Evolutionary conservation across 495 filamentous ascomycete genomes (phyloP).

Genomic region (Thozetella sp.): DNA sequence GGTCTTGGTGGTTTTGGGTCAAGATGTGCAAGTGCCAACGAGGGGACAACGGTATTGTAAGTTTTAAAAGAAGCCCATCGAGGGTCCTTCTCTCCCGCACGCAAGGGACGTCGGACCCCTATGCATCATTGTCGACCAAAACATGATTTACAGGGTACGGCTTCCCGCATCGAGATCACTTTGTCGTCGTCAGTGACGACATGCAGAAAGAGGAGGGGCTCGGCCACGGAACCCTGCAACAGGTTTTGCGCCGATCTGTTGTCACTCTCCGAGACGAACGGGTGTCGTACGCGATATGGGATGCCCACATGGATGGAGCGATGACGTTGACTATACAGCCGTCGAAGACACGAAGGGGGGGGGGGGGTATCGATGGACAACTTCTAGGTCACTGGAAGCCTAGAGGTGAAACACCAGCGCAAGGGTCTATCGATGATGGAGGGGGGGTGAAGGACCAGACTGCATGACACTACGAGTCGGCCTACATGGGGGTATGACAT

Average conservation of each 20-base stretch:
- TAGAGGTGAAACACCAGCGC: background rate
- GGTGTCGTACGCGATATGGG: background rate
- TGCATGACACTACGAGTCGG: background rate
- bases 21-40: constrained; percentile 9
- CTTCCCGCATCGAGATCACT: background rate
- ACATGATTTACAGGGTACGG: constrained; percentile 10
- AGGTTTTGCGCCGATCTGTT: constrained; percentile 3
- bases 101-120: constrained; percentile 16
- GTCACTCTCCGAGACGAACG: background rate
- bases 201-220: constrained; percentile 6
- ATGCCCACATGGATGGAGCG: background rate
- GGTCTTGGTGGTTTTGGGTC: background rate
- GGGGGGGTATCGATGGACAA: background rate
- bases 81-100: background rate
- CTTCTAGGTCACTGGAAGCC: background rate
- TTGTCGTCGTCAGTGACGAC: constrained; percentile 20
- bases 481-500: constrained; percentile 1
- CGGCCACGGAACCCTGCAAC: constrained; percentile 3
- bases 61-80: constrained; percentile 16
- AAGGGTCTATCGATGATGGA: background rate
- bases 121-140: constrained; percentile 21
- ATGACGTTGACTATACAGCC: constrained; percentile 1
- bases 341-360: background rate
- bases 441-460: background rate
- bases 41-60: constrained; percentile 5